phyloP scores from a whole-genome alignment of 805 yeast species.

The Zygosaccharomyces lentus region DNA sequence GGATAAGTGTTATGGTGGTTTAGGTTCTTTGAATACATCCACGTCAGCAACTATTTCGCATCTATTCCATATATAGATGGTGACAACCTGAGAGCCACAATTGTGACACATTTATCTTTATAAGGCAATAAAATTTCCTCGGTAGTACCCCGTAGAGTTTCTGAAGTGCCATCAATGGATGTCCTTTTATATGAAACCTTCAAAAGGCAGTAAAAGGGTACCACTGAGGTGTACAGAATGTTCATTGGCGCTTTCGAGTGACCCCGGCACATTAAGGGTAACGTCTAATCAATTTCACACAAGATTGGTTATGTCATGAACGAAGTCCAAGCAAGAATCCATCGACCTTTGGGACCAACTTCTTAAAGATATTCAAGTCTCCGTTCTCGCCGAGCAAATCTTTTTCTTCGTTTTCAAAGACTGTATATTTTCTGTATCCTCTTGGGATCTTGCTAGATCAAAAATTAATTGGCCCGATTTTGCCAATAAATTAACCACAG shows the following conservation, averaged over 20 bases:
- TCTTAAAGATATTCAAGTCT: slow-evolving; percentile 29
- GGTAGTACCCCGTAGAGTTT: slow-evolving; percentile 11
- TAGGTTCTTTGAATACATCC: slow-evolving; percentile 27
- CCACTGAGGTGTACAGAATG: slow-evolving; percentile 25
- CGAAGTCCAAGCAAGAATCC: slow-evolving; percentile 39
- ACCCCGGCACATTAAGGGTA: slow-evolving; percentile 27
- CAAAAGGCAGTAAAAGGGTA: slow-evolving; percentile 2
- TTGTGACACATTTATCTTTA: slow-evolving; percentile 28
- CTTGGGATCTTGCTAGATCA: slow-evolving; percentile 35
- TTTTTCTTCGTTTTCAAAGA: slow-evolving; percentile 20
- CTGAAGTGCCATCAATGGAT: not conserved
- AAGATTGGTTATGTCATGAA: slow-evolving; percentile 30
- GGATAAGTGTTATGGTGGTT: slow-evolving; percentile 25
- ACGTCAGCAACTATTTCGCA: slow-evolving; percentile 24
- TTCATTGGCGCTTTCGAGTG: slow-evolving; percentile 31
- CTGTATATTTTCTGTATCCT: slow-evolving; percentile 27
- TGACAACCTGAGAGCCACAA: slow-evolving; percentile 29
- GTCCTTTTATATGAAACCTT: slow-evolving; percentile 13
- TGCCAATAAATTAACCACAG: slow-evolving; percentile 22
- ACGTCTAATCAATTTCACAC: slow-evolving; percentile 29
- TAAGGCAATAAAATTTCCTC: slow-evolving; percentile 18
- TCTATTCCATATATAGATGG: slow-evolving; percentile 36
- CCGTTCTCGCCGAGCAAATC: slow-evolving; percentile 33
- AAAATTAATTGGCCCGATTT: slow-evolving; percentile 28
- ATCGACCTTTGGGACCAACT: slow-evolving; percentile 33